Percentiles rank a stretch among this genome's conserved stretches.
phyloP scores from a whole-genome alignment of 2,329 filamentous ascomycete genomes.

The Cryphonectria naterciae region DNA sequence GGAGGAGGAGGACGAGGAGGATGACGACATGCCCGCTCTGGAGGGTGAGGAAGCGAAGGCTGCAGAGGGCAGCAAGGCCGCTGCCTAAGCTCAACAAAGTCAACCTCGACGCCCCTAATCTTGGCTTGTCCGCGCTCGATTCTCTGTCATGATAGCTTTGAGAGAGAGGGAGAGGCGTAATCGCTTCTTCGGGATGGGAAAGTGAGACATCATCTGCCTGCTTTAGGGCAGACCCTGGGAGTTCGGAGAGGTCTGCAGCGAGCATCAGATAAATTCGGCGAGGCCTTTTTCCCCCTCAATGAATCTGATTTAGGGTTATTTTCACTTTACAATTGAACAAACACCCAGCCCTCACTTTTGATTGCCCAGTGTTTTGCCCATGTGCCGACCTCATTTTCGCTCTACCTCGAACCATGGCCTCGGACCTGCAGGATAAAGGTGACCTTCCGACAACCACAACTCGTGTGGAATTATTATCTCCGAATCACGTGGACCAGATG shows the following conservation, averaged over 20 bases:
- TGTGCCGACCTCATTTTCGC: not conserved
- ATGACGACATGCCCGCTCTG: conserved; percentile 33
- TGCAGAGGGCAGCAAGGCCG: conserved; percentile 47
- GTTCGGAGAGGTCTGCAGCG: conserved; percentile 5
- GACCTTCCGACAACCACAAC: not conserved
- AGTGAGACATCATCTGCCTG: conserved; percentile 4
- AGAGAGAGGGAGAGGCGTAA: conserved; percentile 2
- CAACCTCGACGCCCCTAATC: not conserved
- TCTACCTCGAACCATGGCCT: not conserved
- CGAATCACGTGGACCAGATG: not conserved
- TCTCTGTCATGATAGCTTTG: conserved; percentile 19
- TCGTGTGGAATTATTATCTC: not conserved
- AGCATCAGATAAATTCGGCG: not conserved
- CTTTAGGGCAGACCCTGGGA: not conserved
- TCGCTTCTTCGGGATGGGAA: not conserved
- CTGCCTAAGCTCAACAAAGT: conserved; percentile 25
- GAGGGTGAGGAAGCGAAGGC: conserved; percentile 38
- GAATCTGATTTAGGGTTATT: not conserved
- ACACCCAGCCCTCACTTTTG: not conserved
- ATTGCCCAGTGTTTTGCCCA: not conserved
- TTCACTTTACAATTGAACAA: not conserved
- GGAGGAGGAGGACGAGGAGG: conserved; percentile 62
- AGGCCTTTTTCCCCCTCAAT: not conserved
- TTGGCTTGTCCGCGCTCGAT: not conserved
- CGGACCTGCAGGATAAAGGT: not conserved